Evolutionary conservation across 129 eudicot genomes (phyloP), one percentile per base, ranked within the genome.

Genomic region (Ambrosia trifida): DNA sequence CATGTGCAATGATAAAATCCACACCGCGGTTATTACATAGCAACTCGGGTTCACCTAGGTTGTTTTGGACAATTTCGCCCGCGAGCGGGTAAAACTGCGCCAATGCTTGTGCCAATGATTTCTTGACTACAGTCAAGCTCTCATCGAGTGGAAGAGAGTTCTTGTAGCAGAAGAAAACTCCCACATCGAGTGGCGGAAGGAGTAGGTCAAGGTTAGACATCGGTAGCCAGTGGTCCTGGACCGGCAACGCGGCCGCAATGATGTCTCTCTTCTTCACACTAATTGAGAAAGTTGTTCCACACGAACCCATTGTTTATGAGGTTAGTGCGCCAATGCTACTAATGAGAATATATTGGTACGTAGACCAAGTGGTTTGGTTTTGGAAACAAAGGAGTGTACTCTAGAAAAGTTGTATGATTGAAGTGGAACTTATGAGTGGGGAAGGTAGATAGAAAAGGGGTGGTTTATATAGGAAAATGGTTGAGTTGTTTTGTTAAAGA

Each of bases 1-100:
- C 90, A 19, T 16, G 61, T 4, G 96, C 96, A 3, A 76, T 67
- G 8, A 81, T 62, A 19, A 91, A 91, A 69, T 85, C 90, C 3
- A 91, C 90, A 5, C 97, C 97, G 0, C 84, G 81, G 85, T 86
- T 86, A 63, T 88, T 86, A 79, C 93, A 91, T 1, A 83, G 72
- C 50, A 91, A 52, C 83, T 83, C 88, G 5, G 97, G 93, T 54
- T 91, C 97, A 3, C 83, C 88, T 1, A 40, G 57, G 50, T 11
- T 40, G 84, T 91, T 91, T 11, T 67, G 76, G 24, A 84, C 80
- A 8, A 91, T 64, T 73, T 87, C 95, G 18, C 97, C 95, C 5
- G 95, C 89, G 5, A 91, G 76, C 3, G 90, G 80, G 32, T 85
- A 88, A 79, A 70, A 91, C 0, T 75, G 41, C 0, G 73, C 88